These are phyloP conservation scores for Amphicarpaea edgeworthii DNA, from an alignment of 306 rosid genomes.

Conservation along the genomic window DNA sequence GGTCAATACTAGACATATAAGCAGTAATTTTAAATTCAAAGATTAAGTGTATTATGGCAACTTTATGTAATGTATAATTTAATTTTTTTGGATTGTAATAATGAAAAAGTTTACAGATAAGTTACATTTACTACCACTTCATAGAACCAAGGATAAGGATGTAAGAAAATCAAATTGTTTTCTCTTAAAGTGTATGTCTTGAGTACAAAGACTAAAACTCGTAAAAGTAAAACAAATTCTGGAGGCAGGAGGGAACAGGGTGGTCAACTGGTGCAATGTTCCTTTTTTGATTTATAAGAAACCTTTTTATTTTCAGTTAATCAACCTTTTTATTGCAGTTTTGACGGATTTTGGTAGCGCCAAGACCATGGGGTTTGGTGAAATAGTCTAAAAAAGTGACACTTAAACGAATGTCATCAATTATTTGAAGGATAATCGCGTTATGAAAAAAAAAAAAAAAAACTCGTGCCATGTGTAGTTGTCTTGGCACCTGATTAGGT, in stretches of 20 bases:
- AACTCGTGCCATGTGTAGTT: constrained; percentile 36
- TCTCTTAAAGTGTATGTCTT: constrained; percentile 4
- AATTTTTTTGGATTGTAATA: not conserved
- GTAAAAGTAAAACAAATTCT: not conserved
- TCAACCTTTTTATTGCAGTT: constrained; percentile 40
- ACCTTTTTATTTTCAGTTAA: constrained; percentile 14
- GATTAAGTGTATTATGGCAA: not conserved
- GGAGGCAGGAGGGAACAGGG: constrained; percentile 23
- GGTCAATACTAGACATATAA: not conserved
- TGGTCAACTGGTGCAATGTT: constrained; percentile 51
- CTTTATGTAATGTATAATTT: not conserved
- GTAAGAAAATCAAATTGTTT: not conserved
- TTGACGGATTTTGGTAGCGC: constrained; percentile 47
- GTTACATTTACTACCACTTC: not conserved
- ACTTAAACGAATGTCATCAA: constrained; percentile 52
- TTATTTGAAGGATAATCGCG: constrained; percentile 39
- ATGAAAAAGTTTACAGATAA: not conserved
- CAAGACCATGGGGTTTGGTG: constrained; percentile 51
- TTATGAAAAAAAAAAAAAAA: not conserved
- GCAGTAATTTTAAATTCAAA: not conserved
- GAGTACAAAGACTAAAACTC: constrained; percentile 15
- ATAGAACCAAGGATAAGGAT: not conserved
- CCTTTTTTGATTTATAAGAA: constrained; percentile 24
- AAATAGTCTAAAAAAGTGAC: constrained; percentile 52
- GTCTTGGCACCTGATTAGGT: constrained; percentile 54